phyloP scores from a whole-genome alignment of 2,329 filamentous ascomycete species.

The Fusarium drepaniforme region DNA sequence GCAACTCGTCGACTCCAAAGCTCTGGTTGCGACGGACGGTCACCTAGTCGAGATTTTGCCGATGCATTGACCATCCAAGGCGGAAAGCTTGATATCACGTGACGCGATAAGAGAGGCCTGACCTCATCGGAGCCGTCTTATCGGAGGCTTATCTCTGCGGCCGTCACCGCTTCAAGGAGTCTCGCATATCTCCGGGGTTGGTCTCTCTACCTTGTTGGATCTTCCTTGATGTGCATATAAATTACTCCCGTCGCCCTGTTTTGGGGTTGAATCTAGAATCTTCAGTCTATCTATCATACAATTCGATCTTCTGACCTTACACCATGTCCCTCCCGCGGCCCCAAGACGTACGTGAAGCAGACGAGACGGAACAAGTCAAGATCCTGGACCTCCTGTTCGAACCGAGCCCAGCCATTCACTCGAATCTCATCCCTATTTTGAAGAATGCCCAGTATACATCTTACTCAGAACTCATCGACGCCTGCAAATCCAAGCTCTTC shows the following conservation, averaged over 20 bases:
- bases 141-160: constrained; percentile 18
- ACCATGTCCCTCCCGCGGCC: constrained; percentile 66
- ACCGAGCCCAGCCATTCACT: constrained; percentile 80
- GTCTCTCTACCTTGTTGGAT: neutral
- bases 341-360: constrained; percentile 65
- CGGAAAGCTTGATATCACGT: constrained; percentile 42
- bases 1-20: constrained; percentile 40
- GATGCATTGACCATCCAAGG: constrained; percentile 45
- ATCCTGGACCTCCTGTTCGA: constrained; percentile 88
- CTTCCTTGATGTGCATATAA: neutral
- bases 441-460: constrained; percentile 67
- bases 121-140: constrained; percentile 22
- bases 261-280: neutral
- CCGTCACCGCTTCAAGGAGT: neutral
- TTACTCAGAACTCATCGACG: constrained; percentile 77
- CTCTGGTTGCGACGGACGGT: constrained; percentile 42
- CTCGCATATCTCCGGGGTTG: constrained; percentile 4
- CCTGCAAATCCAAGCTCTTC: constrained; percentile 73
- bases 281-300: neutral
- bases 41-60: constrained; percentile 48
- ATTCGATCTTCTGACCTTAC: neutral
- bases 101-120: constrained; percentile 39
- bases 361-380: constrained; percentile 65
- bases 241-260: neutral
- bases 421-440: constrained; percentile 77